Evolutionary conservation across 495 filamentous ascomycete species (phyloP).

Genomic region (Neurospora tetraspora): DNA sequence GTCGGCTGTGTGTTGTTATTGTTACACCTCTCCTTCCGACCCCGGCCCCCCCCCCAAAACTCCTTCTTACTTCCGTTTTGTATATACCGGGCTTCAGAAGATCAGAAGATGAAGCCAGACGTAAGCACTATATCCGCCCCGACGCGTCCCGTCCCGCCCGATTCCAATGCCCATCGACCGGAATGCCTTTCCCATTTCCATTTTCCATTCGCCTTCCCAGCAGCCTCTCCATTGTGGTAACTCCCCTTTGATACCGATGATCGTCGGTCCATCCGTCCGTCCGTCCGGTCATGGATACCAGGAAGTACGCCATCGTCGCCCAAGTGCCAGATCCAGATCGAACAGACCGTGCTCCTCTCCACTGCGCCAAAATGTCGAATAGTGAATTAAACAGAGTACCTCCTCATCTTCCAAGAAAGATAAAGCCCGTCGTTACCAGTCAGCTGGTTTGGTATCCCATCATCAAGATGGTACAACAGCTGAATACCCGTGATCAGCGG

Average conservation of each 20-base stretch:
- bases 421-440: no score
- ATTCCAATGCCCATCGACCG: neutral
- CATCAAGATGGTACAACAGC: no score
- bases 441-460: no score
- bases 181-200: neutral
- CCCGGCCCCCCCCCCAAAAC: neutral
- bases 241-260: neutral
- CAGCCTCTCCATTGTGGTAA: neutral
- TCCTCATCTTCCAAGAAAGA: no score
- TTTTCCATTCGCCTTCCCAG: neutral
- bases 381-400: no score
- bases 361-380: no score
- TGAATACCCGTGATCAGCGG: no score
- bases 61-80: neutral
- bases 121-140: neutral
- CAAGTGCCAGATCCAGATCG: no score
- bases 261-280: neutral
- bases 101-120: neutral
- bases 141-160: neutral
- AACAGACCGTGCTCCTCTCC: no score
- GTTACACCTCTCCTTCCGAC: no score
- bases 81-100: neutral
- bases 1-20: no score
- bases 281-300: neutral
- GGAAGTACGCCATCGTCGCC: no score